Evolutionary conservation across 352 stramenopile genomes (phyloP), one percentile per base, ranked within the genome.

Genomic region (Phytophthora pisi): DNA sequence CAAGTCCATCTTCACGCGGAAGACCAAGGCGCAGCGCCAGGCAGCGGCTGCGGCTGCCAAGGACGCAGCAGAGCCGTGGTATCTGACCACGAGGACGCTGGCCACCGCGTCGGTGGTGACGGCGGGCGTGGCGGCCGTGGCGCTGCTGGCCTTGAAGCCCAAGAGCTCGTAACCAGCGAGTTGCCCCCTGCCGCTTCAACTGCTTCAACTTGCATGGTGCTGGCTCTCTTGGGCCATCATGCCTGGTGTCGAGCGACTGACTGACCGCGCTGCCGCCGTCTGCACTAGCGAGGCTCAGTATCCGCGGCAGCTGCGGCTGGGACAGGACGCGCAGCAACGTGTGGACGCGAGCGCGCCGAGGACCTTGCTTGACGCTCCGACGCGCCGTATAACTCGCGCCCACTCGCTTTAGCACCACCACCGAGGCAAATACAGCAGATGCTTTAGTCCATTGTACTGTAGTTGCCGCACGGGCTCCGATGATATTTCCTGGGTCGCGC

Each of bases 1-100:
- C 10, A 78, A 73, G 46, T 91, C 84, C 20, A 90, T 93, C 77
- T 93, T 91, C 72, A 90, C 80, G n/a, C 79, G 78, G 57, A 88
- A 85, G 70, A 79, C 62, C 51, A 93, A 90, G 73, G 42, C 28
- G 36, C 63, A 84, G 60, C 68, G 72, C 26, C 57, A 78, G 45
- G 26, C 26, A 30, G 26, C 26, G 8, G 31, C 31, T 38, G 45
- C 51, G 58, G 31, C 36, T 26, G 62, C 43, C 15, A 51, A 51
- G 10, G 49, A 62, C n/a, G 40, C 47, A 11, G 30, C 36, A 1
- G 77, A 79, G 30, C 72, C 86, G 26, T 94, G 86, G 86, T 91
- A 89, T 53, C 59, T 84, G 56, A 91, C 81, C 26, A 68, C 77
- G n/a, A 70, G 74, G 61, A 78, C 74, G 13, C 51, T 95, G 50